phyloP scores from a whole-genome alignment of 1,284 basidiomycete species.

The Mycena sp. region DNA sequence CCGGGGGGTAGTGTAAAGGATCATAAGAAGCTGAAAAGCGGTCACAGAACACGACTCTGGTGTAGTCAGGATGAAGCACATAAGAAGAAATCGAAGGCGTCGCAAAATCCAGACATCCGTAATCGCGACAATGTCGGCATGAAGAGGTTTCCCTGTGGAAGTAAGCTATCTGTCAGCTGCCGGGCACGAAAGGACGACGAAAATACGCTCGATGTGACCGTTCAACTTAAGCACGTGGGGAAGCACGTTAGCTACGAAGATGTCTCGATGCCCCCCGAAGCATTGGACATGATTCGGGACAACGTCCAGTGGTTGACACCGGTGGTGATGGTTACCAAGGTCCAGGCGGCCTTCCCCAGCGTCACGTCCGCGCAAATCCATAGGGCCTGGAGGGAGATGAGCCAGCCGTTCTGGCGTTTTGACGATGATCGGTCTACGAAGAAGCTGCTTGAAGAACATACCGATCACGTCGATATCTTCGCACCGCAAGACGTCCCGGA shows the following conservation, averaged over 20 bases:
- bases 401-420: too few relatives aligned
- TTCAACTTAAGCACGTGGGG: constrained; percentile 1
- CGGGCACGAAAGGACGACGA: neutral
- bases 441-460: too few relatives aligned
- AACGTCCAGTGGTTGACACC: constrained; percentile 21
- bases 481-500: too few relatives aligned
- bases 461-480: too few relatives aligned
- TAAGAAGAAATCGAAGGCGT: constrained; percentile 16
- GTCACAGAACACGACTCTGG: constrained; percentile 25
- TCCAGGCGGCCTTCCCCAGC: constrained; percentile 33
- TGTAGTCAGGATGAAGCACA: constrained; percentile 30
- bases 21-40: constrained; percentile 12
- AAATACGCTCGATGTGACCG: constrained; percentile 4
- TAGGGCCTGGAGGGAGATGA: too few relatives aligned
- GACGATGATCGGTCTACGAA: too few relatives aligned
- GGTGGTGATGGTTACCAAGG: constrained; percentile 35
- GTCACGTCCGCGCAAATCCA: constrained; percentile 35
- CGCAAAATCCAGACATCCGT: too few relatives aligned
- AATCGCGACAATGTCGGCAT: too few relatives aligned
- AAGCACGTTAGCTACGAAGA: constrained; percentile 31
- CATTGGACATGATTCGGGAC: constrained; percentile 23
- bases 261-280: constrained; percentile 34
- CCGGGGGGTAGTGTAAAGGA: constrained; percentile 25
- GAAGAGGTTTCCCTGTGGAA: constrained; percentile 32
- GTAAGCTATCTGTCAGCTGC: constrained; percentile 29